A percentile compares a stretch with the other conserved stretches of the same genome.
phyloP scores from a whole-genome alignment of 2,329 filamentous ascomycete genomes.

The Reticulascus tulasneorum region DNA sequence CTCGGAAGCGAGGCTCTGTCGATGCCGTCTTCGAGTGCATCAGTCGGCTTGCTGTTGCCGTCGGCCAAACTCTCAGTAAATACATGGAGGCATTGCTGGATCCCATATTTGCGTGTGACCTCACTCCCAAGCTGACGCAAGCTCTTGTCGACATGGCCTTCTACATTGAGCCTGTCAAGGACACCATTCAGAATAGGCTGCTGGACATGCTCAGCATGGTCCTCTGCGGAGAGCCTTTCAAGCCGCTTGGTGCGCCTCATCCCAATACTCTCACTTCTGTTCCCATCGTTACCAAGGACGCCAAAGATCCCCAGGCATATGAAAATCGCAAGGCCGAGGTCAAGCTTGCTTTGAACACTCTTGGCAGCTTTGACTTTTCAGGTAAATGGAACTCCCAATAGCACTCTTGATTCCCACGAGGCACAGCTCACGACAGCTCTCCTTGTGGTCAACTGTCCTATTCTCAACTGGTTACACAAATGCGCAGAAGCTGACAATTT shows the following conservation, averaged over 20 bases:
- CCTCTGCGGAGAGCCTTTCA: constrained; percentile 86
- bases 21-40: constrained; percentile 95
- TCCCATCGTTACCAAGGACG: constrained; percentile 81
- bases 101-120: constrained; percentile 92
- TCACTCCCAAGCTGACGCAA: constrained; percentile 90
- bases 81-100: constrained; percentile 96
- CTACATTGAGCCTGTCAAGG: constrained; percentile 92
- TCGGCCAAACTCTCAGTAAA: constrained; percentile 94
- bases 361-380: constrained; percentile 98
- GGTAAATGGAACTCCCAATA: constrained; percentile 15
- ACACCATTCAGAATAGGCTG: constrained; percentile 87
- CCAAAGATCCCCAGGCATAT: constrained; percentile 76
- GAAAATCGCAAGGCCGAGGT: constrained; percentile 82
- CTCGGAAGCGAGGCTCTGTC: constrained; percentile 59
- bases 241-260: constrained; percentile 85
- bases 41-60: constrained; percentile 90
- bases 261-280: constrained; percentile 75
- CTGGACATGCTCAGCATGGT: constrained; percentile 94
- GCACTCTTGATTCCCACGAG: constrained; percentile 1
- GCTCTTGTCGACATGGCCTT: constrained; percentile 98
- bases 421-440: too few species aligned
- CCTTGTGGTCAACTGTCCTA: too few species aligned
- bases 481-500: constrained; percentile 1
- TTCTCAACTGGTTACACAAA: too few species aligned
- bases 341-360: constrained; percentile 85